Percentiles rank a stretch among this genome's conserved stretches.
phyloP scores from a whole-genome alignment of 176 grass and related monocot genomes.

The Cymbopogon citratus region DNA sequence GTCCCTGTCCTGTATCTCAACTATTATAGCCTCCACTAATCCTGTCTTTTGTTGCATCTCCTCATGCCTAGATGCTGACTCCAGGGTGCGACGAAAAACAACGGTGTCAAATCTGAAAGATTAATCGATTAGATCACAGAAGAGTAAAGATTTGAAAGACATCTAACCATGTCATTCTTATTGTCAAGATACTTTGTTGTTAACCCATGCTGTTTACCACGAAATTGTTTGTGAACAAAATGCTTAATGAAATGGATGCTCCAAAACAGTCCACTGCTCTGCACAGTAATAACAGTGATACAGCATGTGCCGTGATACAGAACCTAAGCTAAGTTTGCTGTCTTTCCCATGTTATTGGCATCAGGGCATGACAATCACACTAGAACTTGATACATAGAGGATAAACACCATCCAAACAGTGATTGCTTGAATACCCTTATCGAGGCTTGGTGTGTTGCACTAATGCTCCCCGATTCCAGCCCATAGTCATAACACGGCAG shows the following conservation, averaged over 20 bases:
- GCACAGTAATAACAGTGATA: background rate
- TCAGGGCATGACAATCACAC: background rate
- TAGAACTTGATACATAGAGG: background rate
- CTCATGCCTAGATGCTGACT: constrained; percentile 58
- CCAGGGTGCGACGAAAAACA: constrained; percentile 60
- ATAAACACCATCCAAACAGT: background rate
- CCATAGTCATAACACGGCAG: background rate
- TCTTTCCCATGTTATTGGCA: background rate
- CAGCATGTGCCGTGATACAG: background rate
- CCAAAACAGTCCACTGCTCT: constrained; percentile 5
- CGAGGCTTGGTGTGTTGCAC: background rate
- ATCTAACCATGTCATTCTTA: background rate
- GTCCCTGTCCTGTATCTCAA: constrained; percentile 92
- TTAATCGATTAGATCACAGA: constrained; percentile 10
- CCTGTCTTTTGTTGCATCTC: constrained; percentile 95
- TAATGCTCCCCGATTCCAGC: background rate
- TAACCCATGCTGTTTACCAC: background rate
- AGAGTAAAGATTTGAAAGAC: background rate
- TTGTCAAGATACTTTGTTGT: background rate
- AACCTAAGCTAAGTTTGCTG: background rate
- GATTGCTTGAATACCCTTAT: background rate
- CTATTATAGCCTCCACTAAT: constrained; percentile 91
- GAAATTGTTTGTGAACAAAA: background rate
- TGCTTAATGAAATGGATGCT: constrained; percentile 10
- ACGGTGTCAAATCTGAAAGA: constrained; percentile 87